These are phyloP conservation scores for Arctostaphylos glauca DNA, from an alignment of 148 eudicot genomes.

Conservation along the genomic window DNA sequence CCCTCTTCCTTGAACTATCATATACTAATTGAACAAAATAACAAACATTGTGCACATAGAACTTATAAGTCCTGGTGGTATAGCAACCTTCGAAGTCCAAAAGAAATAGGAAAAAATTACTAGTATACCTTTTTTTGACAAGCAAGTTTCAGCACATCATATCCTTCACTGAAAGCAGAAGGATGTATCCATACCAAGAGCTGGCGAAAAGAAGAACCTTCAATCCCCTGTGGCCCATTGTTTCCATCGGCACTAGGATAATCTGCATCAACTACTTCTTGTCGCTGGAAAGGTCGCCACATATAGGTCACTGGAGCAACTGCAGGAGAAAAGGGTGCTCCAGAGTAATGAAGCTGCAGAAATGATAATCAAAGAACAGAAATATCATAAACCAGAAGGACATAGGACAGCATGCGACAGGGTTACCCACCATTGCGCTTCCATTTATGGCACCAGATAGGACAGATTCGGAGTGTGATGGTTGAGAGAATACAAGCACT, in stretches of 20 bases:
- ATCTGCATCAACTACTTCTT: conserved; percentile 15
- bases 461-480: conserved; percentile 32
- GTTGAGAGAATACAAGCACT: conserved; percentile 47
- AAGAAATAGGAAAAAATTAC: background rate
- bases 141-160: conserved; percentile 51
- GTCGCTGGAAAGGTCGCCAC: conserved; percentile 60
- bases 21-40: background rate
- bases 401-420: background rate
- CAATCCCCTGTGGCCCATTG: conserved; percentile 13
- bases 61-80: background rate
- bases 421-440: conserved; percentile 68
- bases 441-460: conserved; percentile 56
- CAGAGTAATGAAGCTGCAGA: conserved; percentile 65
- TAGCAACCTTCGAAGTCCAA: background rate
- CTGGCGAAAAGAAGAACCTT: conserved; percentile 33
- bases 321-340: conserved; percentile 33
- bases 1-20: background rate
- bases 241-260: conserved; percentile 13
- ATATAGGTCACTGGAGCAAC: conserved; percentile 79
- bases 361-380: conserved; percentile 5
- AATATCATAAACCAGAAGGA: background rate
- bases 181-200: conserved; percentile 94
- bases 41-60: background rate
- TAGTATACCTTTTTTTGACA: conserved; percentile 57
- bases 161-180: conserved; percentile 65